phyloP scores from a whole-genome alignment of 1,139 yeast genomes.

The Arxiozyma heterogenica region DNA sequence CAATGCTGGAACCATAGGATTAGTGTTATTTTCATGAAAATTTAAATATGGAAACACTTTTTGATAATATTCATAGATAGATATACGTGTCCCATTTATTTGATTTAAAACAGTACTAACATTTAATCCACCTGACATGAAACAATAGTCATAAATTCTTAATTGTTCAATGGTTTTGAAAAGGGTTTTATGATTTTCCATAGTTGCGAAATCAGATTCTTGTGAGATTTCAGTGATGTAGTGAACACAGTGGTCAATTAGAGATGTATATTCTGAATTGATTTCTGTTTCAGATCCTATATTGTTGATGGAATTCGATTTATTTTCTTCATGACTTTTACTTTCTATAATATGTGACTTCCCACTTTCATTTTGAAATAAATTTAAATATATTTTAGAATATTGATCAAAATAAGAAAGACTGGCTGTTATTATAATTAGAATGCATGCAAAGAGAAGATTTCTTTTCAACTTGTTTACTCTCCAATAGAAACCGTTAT shows the following conservation, averaged over 20 bases:
- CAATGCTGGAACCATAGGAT: not conserved
- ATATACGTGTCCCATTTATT: not conserved
- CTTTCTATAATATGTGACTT: not conserved
- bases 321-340: not conserved
- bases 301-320: not conserved
- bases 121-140: not conserved
- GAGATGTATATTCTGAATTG: not conserved
- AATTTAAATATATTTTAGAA: not conserved
- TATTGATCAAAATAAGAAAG: not conserved
- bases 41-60: constrained; percentile 1
- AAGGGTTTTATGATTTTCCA: not conserved
- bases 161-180: constrained; percentile 3
- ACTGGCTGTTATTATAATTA: not conserved
- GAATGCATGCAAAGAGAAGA: not conserved
- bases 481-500: not conserved
- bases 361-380: not conserved
- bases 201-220: not conserved
- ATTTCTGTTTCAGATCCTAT: too few relatives aligned
- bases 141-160: constrained; percentile 7
- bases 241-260: not conserved
- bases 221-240: not conserved
- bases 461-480: not conserved
- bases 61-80: not conserved
- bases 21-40: not conserved
- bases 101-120: not conserved